Evolutionary conservation across 2,329 filamentous ascomycete species (phyloP), one percentile per base, ranked within the genome.

Genomic region (Calonectria fujianensis): DNA sequence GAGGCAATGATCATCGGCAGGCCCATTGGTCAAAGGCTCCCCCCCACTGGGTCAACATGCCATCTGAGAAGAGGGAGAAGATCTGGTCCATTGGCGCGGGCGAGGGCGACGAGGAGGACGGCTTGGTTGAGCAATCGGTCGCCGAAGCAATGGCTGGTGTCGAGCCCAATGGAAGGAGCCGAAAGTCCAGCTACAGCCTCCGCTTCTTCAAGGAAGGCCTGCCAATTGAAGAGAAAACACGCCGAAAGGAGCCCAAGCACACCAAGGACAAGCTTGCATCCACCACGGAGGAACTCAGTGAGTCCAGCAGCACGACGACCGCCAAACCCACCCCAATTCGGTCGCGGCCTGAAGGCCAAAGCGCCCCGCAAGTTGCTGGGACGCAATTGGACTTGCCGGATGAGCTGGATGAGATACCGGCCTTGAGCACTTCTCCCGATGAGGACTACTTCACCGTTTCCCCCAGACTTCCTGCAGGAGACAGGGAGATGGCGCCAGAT

Each of bases 161-260:
- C n/a, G 91, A 93, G 79, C 91, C 88, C 79, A 92, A 90, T 80
- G 90, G 90, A 59, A 90, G 92, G 69, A 94, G 92, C 80, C 90
- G 92, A 77, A 94, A 93, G 83, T 90, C 92, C 50, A 93, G 91
- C 79, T 92, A 93, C 82, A 93, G 91, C 77, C 85, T 94, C 73
- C 88, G 92, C 2, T 92, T 93, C 79, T 94, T 94, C 86, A 92
- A 91, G 75, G 91, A 93, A 82, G 92, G 91, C 41, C 84, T 93
- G 24, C 91, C 91, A n/a, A 82, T 83, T 4, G 90, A 92, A 69
- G 91, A 93, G 57, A 90, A 90, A 80, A 81, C 84, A 52, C 90
- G 89, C 78, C 90, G 88, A 78, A 90, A 87, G 77, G 91, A 92
- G 14, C 82, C 83, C 39, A 86, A 80, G 59, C 75, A 79, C 5